A percentile compares a stretch with the other conserved stretches of the same genome.
Evolutionary conservation across 164 flowering plant genomes (phyloP).

Genomic region (Protea cynaroides): DNA sequence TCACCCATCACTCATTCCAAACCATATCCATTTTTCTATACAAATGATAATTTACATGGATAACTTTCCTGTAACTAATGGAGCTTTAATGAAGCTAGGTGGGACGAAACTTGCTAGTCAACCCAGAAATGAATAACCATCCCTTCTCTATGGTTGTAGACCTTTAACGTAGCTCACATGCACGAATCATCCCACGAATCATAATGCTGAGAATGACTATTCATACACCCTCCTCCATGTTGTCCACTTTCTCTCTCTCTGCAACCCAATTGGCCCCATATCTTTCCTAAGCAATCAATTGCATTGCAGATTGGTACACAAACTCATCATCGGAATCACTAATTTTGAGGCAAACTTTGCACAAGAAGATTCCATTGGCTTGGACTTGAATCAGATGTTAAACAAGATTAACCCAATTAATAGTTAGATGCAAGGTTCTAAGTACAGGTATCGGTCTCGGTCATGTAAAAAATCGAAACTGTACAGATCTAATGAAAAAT

Average conservation of each 20-base stretch:
- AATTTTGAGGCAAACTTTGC: too few species aligned
- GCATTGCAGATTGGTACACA: neutral
- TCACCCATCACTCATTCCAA: neutral
- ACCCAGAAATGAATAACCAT: neutral
- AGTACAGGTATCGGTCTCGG: too few species aligned
- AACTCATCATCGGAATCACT: too few species aligned
- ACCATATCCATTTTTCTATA: neutral
- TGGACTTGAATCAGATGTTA: too few species aligned
- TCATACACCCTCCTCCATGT: neutral
- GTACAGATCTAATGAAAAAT: too few species aligned
- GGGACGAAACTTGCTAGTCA: neutral
- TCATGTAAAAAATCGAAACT: too few species aligned
- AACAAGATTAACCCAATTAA: too few species aligned
- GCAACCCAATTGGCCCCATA: neutral
- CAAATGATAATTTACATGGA: too few species aligned
- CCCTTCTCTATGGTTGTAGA: neutral
- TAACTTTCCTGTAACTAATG: too few species aligned
- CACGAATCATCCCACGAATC: neutral
- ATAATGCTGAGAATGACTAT: neutral
- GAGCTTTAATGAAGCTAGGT: too few species aligned
- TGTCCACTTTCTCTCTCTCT: neutral
- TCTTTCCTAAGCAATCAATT: neutral
- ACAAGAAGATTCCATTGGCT: too few species aligned
- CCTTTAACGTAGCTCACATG: neutral
- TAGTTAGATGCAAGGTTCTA: too few species aligned